Evolutionary conservation across 2,329 filamentous ascomycete species (phyloP), one percentile per base, ranked within the genome.

Genomic region (Aspergillus texensis): DNA sequence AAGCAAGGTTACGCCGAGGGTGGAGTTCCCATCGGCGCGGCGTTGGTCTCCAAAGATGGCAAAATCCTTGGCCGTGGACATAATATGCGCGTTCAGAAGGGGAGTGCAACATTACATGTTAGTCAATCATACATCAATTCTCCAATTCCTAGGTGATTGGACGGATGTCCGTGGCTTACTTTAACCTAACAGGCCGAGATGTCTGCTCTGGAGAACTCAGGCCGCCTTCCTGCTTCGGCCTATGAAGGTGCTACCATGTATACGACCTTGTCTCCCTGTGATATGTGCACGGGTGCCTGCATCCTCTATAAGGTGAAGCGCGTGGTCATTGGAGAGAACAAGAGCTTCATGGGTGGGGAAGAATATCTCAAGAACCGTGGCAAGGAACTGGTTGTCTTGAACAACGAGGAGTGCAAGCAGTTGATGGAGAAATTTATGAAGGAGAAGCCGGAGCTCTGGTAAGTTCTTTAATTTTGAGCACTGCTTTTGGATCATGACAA

Each of bases 221-320:
- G 91, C 53, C 86, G 91, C 45, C 84, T 92, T 26, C 88, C 89
- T 36, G 90, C 89, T 19, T 86, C 85, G 1, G 84, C 85, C 6
- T 93, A 93, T 77, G 84, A 84, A 68, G 88, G 88, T 34, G 86
- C 89, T 41, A 93, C 90, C n/a, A 93, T 94, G 89, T 94, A 91
- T 78, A 94, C 91, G 3, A 93, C 91, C 0, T 81, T 94, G 8
- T 91, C 89, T 3, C 91, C 91, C 0, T 94, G 91, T 75, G 89
- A 92, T 73, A 93, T 93, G 91, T 94, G 89, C 77, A 92, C 91
- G 4, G 91, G 91, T 10, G 90, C 91, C 3, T 93, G 90, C 71
- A 80, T 94, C 64, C 83, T 93, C 64, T 94, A 93, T 82, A 90
- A 90, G 71, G 85, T 94, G 62, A 83, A 85, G 54, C 85, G 91